These are phyloP conservation scores for Aeschynomene evenia DNA, from an alignment of 306 rosid species.

Conservation along the genomic window DNA sequence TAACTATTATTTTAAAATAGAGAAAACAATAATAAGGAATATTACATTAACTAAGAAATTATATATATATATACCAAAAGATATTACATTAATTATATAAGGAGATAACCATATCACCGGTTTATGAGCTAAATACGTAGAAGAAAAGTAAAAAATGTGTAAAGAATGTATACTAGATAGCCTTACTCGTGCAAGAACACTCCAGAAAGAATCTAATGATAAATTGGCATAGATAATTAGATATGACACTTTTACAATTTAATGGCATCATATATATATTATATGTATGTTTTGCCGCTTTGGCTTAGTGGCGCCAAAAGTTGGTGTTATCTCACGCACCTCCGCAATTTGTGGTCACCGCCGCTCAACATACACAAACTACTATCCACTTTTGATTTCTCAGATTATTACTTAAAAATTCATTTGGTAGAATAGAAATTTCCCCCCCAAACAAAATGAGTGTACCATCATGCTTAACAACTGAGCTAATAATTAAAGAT, in stretches of 20 bases:
- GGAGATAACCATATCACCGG: too few relatives aligned
- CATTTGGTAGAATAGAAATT: background rate
- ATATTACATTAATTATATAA: too few relatives aligned
- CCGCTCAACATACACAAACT: conserved; percentile 34
- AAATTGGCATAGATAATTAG: background rate
- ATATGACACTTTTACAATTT: background rate
- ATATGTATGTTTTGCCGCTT: conserved; percentile 23
- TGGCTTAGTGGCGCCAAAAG: conserved; percentile 39
- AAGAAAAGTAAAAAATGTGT: too few relatives aligned
- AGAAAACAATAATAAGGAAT: too few relatives aligned
- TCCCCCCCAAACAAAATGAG: too few relatives aligned
- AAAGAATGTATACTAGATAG: background rate
- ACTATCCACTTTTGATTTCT: conserved; percentile 33
- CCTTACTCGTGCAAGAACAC: background rate
- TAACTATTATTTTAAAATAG: too few relatives aligned
- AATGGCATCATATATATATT: too few relatives aligned
- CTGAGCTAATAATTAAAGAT: background rate
- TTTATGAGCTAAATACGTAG: too few relatives aligned
- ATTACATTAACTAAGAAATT: too few relatives aligned
- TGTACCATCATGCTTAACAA: conserved; percentile 18
- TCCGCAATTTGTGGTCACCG: conserved; percentile 39
- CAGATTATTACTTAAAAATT: conserved; percentile 14
- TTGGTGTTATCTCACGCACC: conserved; percentile 25
- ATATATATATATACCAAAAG: too few relatives aligned
- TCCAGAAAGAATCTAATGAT: background rate